Evolutionary conservation across 192 early-diverging fungal species (phyloP).

Genomic region (Coemansia biformis): DNA sequence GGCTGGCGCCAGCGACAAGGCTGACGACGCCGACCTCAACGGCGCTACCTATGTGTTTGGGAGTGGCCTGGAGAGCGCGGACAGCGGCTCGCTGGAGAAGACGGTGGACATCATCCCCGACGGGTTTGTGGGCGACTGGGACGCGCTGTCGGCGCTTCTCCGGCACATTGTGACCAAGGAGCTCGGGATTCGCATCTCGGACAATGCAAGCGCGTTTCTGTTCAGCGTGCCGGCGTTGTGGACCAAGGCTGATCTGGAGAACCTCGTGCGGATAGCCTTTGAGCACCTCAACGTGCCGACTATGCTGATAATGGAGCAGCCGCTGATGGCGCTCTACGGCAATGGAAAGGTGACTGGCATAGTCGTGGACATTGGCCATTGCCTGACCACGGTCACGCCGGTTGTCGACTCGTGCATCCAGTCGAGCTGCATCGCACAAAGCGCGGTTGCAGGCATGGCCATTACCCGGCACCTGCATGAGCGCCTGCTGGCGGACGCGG

Average conservation of each 20-base stretch:
- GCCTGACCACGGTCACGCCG: slow-evolving; percentile 72
- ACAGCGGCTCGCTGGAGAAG: slow-evolving; percentile 16
- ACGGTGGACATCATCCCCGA: slow-evolving; percentile 54
- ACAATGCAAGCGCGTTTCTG: slow-evolving; percentile 73
- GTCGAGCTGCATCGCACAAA: slow-evolving; percentile 53
- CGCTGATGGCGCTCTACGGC: slow-evolving; percentile 75
- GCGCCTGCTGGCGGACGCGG: slow-evolving; percentile 55
- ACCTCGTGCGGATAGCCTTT: slow-evolving; percentile 82
- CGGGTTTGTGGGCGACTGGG: slow-evolving; percentile 67
- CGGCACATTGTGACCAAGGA: slow-evolving; percentile 75
- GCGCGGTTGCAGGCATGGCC: slow-evolving; percentile 66
- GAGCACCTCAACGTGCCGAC: slow-evolving; percentile 85
- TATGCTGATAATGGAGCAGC: slow-evolving; percentile 77
- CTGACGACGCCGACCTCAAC: neutral
- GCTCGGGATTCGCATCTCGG: slow-evolving; percentile 64
- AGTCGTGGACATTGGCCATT: slow-evolving; percentile 89
- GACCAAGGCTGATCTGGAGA: slow-evolving; percentile 75
- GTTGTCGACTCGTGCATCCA: slow-evolving; percentile 73
- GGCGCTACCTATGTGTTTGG: slow-evolving; percentile 43
- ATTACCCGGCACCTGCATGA: slow-evolving; percentile 61
- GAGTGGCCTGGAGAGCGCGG: slow-evolving; percentile 32
- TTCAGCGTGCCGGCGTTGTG: slow-evolving; percentile 76
- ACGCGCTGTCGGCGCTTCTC: slow-evolving; percentile 66
- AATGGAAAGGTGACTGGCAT: slow-evolving; percentile 71
- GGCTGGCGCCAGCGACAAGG: neutral